Base-by-base conservation (phyloP, 305 asterid genomes). In the Ruellia speciosa region DNA sequence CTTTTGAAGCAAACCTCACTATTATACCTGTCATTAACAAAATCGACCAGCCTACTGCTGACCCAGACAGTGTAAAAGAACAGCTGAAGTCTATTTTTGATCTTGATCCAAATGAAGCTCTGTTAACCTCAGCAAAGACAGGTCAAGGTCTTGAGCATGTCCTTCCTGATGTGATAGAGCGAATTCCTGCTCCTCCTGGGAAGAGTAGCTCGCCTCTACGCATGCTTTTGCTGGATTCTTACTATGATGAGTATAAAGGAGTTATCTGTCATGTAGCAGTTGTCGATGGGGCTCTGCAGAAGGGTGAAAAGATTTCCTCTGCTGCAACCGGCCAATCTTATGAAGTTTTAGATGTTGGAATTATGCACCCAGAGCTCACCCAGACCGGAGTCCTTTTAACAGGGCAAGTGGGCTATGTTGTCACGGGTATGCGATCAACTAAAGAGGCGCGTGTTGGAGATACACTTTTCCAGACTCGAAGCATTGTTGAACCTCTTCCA, bases 191-290 rank as follows among this genome's bases (percentile, higher is more conserved):
- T 63, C 96, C 99, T 63, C 88, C 90, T 6, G 99, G 99, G 60
- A 61, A 72, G 62, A 66, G 72, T 52, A 65, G 59, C 74, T 75
- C 70, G 9, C 85, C 86, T 19, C 57, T 92, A 49, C 94, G 96
- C 63, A 86, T 88, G 94, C 94, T 92, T 68, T 79, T 92, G 65
- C 77, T 92, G 70, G 99, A 92, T 76, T 83, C 96, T 11, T 92
- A 92, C 74, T 83, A 88, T 14, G 99, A 92, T 63, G 99, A 88
- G 60, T 92, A 92, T 70, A 92, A 74, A 74, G 99, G 99, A 64
- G 96, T 92, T 62, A 92, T 92, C 67, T 92, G 99, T 83, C 99
- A 92, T 57, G 96, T 92, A n/a, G 94, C 99, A 14, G 77, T 92
- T 66, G 94, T 84, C 69, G 99, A 92, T 68, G 99, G 99, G 72